phyloP scores from a whole-genome alignment of 2,329 filamentous ascomycete genomes.

The Beauveria varroae region DNA sequence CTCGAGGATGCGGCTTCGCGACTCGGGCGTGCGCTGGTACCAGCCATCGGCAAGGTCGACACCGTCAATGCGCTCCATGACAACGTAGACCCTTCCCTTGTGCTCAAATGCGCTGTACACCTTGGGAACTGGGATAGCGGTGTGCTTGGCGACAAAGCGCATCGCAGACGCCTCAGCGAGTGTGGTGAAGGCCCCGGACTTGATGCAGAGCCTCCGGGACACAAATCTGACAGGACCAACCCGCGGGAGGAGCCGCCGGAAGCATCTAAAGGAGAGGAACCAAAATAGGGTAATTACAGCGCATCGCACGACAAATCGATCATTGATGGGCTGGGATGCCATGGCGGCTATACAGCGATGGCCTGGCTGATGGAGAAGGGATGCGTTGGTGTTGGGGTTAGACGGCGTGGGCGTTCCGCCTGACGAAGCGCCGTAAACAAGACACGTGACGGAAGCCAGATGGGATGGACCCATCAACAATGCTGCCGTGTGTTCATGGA shows the following conservation, averaged over 20 bases:
- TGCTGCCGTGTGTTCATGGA: no score
- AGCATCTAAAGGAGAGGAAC: background rate
- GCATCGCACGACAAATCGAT: background rate
- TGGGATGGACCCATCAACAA: no score
- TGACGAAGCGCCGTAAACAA: no score
- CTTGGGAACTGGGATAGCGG: background rate
- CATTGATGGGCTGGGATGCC: background rate
- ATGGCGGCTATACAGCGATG: no score
- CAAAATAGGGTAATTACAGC: background rate
- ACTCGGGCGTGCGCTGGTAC: background rate
- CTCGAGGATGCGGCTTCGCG: background rate
- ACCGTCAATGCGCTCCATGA: background rate
- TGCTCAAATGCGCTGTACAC: background rate
- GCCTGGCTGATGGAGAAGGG: no score
- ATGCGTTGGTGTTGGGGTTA: no score
- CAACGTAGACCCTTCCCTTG: background rate
- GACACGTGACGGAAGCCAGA: no score
- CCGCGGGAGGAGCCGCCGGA: background rate
- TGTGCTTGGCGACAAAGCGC: background rate
- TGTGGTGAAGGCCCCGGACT: background rate
- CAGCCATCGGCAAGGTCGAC: background rate
- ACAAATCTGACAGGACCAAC: background rate
- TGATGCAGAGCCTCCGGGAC: background rate
- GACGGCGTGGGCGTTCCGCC: no score
- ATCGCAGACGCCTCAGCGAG: background rate